Evolutionary conservation across 345 rosid genomes (phyloP).

Genomic region (Corchorus olitorius): DNA sequence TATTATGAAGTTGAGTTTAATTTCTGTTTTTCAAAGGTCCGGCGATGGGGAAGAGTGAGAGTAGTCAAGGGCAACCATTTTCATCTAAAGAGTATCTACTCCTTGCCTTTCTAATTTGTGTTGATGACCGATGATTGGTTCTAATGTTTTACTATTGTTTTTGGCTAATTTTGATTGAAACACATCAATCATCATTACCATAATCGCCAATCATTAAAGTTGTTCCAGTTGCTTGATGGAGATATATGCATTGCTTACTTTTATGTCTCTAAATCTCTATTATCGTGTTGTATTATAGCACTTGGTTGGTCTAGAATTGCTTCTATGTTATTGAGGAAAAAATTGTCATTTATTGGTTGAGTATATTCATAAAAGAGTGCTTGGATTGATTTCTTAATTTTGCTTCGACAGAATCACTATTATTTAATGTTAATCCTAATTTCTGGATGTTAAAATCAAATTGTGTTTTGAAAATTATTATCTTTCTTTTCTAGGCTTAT

Average conservation of each 20-base stretch:
- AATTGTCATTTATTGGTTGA: not conserved
- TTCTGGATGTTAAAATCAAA: not conserved
- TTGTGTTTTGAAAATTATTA: not conserved
- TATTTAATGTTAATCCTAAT: not conserved
- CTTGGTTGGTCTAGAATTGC: not conserved
- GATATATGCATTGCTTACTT: not conserved
- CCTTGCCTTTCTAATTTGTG: slow-evolving; percentile 10
- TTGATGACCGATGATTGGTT: not conserved
- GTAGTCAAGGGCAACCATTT: slow-evolving; percentile 13
- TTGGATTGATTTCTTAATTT: not conserved
- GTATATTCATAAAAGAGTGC: not conserved
- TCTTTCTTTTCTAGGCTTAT: not conserved
- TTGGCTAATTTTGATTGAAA: not conserved
- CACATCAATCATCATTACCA: not conserved
- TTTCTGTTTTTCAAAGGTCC: slow-evolving; percentile 29
- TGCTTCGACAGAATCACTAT: not conserved
- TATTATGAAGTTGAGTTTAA: not conserved
- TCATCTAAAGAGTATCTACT: slow-evolving; percentile 52
- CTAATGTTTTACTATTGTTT: not conserved
- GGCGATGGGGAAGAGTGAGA: slow-evolving; percentile 23
- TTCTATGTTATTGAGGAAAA: not conserved
- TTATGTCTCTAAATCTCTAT: not conserved
- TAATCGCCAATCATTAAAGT: not conserved
- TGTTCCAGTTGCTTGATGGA: not conserved
- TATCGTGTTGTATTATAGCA: not conserved